Evolutionary conservation across 345 rosid genomes (phyloP).

Genomic region (Salix purpurea): DNA sequence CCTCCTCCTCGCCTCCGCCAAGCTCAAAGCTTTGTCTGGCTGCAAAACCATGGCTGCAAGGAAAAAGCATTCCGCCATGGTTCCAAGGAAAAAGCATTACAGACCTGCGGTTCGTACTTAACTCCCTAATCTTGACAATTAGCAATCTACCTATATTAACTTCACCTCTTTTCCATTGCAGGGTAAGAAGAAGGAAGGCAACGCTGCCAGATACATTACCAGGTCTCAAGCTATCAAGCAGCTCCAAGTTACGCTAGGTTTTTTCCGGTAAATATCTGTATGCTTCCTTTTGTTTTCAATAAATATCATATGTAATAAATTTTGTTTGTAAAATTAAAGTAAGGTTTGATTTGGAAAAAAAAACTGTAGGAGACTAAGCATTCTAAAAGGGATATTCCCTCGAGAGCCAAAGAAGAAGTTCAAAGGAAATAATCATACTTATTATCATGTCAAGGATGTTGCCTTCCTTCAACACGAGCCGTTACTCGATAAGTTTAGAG

Average conservation of each 20-base stretch:
- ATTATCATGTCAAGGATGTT: constrained; percentile 90
- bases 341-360: background rate
- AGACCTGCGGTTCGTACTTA: constrained; percentile 64
- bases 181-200: constrained; percentile 99
- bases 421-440: constrained; percentile 88
- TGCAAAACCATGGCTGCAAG: constrained; percentile 11
- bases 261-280: constrained; percentile 54
- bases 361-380: constrained; percentile 63
- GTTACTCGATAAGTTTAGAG: constrained; percentile 79
- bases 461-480: constrained; percentile 80
- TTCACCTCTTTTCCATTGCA: constrained; percentile 19
- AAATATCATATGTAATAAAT: background rate
- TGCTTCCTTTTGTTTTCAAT: background rate
- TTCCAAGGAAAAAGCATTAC: constrained; percentile 55
- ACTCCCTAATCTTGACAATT: background rate
- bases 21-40: background rate
- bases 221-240: constrained; percentile 79
- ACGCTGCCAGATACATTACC: constrained; percentile 77
- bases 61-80: constrained; percentile 49
- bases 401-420: constrained; percentile 94
- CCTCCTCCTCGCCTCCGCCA: background rate
- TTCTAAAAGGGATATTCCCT: constrained; percentile 81
- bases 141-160: background rate
- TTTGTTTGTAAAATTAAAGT: background rate
- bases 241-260: constrained; percentile 66